phyloP scores from a whole-genome alignment of 192 early-diverging fungal species.

The Umbelopsis vinacea region DNA sequence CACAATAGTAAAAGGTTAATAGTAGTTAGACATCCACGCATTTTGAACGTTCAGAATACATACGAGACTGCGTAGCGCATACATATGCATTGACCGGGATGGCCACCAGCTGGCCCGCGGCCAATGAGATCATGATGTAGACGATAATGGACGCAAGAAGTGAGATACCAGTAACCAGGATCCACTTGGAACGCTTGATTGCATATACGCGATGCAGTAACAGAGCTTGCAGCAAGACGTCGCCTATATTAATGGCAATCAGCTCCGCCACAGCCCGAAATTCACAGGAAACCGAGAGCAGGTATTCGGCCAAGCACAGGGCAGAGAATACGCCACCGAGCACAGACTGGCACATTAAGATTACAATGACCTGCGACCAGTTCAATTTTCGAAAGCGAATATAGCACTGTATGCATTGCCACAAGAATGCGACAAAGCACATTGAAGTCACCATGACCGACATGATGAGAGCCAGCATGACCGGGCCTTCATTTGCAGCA shows the following conservation, averaged over 20 bases:
- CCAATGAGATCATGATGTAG: slow-evolving; percentile 7
- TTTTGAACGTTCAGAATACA: no score
- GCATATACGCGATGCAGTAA: slow-evolving; percentile 6
- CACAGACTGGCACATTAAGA: neutral
- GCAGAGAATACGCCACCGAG: neutral
- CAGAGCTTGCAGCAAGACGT: neutral
- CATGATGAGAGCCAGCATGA: neutral
- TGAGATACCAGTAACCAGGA: neutral
- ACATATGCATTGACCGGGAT: neutral
- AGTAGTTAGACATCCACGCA: no score
- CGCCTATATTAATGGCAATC: slow-evolving; percentile 1
- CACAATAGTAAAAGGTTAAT: neutral
- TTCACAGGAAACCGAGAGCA: neutral
- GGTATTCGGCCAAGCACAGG: neutral
- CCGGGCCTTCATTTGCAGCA: neutral
- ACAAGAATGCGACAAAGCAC: neutral
- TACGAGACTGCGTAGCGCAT: slow-evolving; percentile 2
- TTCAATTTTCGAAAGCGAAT: neutral
- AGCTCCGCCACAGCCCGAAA: slow-evolving; percentile 12
- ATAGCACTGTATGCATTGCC: slow-evolving; percentile 14
- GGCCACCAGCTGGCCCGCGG: neutral
- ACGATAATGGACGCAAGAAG: neutral
- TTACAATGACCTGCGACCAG: neutral
- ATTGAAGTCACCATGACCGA: neutral
- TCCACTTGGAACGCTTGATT: neutral